Base-by-base conservation (phyloP, 2,329 filamentous ascomycete genomes). In the Sporothrix phasma region DNA sequence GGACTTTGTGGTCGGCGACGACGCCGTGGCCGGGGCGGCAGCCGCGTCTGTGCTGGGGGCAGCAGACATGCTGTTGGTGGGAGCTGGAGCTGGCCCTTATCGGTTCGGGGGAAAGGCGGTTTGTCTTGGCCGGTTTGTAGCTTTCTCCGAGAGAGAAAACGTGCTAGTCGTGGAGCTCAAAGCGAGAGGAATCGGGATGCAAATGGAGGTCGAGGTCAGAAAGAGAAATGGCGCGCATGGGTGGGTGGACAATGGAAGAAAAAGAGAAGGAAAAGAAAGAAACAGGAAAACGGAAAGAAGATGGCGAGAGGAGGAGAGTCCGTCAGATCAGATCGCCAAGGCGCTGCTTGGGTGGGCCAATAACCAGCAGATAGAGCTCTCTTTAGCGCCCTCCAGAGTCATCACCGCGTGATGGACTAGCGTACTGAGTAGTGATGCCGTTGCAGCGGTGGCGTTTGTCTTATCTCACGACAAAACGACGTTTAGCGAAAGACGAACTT, bases 61-160 rank as follows among this genome's bases (percentile, higher is more conserved):
- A 3, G 60, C 43, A 3, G 66, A 53, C 66, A 68, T 68, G 17
- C 56, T 15, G 41, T 37, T 53, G 3, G 31, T 24, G 34, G 51
- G 34, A 53, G 60, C 47, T 62, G 47, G 15, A 60, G 26, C 26
- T 34, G 43, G 39, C 46, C 24, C n/a, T n/a, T n/a, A n/a, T 43
- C 39, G 19, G 11, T 11, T 17, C 3, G 39, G 15, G 41, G 3
- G n/a, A 22, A 51, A 19, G 22, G 45, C 37, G 54, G n/a, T 29
- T 29, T 8, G 17, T 43, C 19, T 29, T 5, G 22, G 37, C 34
- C 54, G 37, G n/a, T 41, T 26, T 43, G 51, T 19, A 56, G 19
- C 3, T 31, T n/a, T 37, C 4, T n/a, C 41, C 19, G n/a, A n/a
- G n/a, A 22, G n/a, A 8, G 13, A 22, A 13, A n/a, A n/a, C n/a